Percentiles rank a stretch among this genome's conserved stretches.
These are phyloP conservation scores for Saccharomycopsis phalli DNA, from an alignment of 1,139 yeast genomes.

Conservation along the genomic window DNA sequence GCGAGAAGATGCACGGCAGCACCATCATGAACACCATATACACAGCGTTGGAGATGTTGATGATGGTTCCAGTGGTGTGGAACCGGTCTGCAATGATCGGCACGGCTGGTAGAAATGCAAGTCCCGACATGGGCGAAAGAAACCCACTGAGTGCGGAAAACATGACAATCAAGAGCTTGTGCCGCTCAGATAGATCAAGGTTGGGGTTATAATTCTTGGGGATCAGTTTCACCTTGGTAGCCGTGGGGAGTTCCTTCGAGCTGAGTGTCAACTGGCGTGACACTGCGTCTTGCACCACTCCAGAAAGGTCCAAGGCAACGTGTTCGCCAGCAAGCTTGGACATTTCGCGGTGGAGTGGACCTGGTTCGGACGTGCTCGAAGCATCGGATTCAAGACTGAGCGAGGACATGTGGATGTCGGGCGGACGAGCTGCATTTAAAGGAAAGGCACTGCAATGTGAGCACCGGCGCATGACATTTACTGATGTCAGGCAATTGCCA, in stretches of 20 bases:
- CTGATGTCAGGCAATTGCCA: too few relatives aligned
- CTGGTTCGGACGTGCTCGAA: too few relatives aligned
- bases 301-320: conserved; percentile 14
- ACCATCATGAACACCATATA: conserved; percentile 43
- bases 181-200: conserved; percentile 5
- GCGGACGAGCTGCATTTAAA: too few relatives aligned
- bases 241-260: background rate
- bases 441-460: too few relatives aligned
- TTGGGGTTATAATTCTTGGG: conserved; percentile 19
- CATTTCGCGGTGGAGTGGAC: conserved; percentile 4
- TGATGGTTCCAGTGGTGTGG: conserved; percentile 37
- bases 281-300: conserved; percentile 19
- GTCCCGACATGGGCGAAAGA: conserved; percentile 35
- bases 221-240: conserved; percentile 3
- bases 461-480: too few relatives aligned
- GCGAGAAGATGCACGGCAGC: conserved; percentile 41
- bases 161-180: conserved; percentile 21
- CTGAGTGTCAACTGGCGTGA: conserved; percentile 10
- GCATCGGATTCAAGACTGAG: too few relatives aligned
- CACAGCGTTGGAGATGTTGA: conserved; percentile 41
- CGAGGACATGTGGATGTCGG: too few relatives aligned
- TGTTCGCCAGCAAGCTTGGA: conserved; percentile 16
- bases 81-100: conserved; percentile 37
- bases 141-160: conserved; percentile 28
- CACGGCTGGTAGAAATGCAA: conserved; percentile 43